phyloP scores from a whole-genome alignment of 306 rosid genomes.

The Inga oerstediana region DNA sequence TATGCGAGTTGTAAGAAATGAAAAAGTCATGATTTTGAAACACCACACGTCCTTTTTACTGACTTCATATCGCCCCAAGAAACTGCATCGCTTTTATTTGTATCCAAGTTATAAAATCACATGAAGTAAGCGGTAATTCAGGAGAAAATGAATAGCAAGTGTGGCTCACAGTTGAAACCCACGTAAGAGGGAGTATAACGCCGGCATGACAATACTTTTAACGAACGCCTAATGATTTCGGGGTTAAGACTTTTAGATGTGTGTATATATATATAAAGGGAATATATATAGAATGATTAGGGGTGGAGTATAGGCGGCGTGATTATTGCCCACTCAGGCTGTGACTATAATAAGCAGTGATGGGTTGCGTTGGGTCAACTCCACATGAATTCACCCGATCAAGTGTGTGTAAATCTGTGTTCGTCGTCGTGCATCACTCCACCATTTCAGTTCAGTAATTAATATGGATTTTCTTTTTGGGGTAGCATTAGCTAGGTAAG shows the following conservation, averaged over 20 bases:
- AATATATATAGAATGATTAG: slow-evolving; percentile 26
- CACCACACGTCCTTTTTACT: neutral
- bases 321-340: slow-evolving; percentile 53
- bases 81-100: too few species aligned
- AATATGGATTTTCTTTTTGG: too few species aligned
- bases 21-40: neutral
- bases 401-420: neutral
- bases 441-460: neutral
- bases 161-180: too few species aligned
- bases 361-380: too few species aligned
- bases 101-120: too few species aligned
- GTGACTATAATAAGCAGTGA: slow-evolving; percentile 26
- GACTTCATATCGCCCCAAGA: too few species aligned
- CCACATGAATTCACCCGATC: slow-evolving; percentile 40
- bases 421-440: neutral
- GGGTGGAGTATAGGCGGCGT: slow-evolving; percentile 49
- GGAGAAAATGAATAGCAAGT: neutral
- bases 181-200: neutral
- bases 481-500: too few species aligned
- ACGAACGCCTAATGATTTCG: slow-evolving; percentile 50
- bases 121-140: too few species aligned
- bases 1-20: neutral
- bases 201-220: neutral
- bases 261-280: neutral
- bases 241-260: neutral